Evolutionary conservation across 345 rosid genomes (phyloP), one percentile per base, ranked within the genome.

Genomic region (Populus euphratica): DNA sequence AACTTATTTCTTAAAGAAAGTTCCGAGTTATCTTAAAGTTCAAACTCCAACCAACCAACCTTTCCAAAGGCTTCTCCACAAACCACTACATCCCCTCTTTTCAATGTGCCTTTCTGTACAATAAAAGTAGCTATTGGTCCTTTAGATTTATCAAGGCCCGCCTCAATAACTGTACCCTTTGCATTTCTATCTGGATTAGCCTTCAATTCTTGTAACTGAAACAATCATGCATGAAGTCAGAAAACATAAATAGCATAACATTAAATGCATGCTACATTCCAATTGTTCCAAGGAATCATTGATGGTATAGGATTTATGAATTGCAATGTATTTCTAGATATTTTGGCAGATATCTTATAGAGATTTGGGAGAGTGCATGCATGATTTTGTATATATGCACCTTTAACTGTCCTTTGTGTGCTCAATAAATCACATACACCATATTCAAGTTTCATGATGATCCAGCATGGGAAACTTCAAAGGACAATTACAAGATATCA

Each of bases 21-120:
- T 43, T 49, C 54, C 6, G 54, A 49, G 54, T 49, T 49, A 14
- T 49, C 20, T 49, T 49, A 49, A 49, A 49, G 20, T 38, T 47
- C 54, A 78, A 73, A 69, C 77, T 75, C 70, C 71, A 68, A 72
- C 5, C 35, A 63, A 76, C 85, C 79, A 72, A 95, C 99, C 99
- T 95, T 95, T 80, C 99, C 99, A 83, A 88, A 95, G 79, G 97
- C 96, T 86, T 87, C 92, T 78, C 99, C 99, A 82, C 98, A 95
- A 83, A 91, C 97, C 78, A 95, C 90, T 73, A 92, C 82, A 72
- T 95, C 94, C 73, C 98, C 99, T 87, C 83, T 88, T 88, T 83
- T 95, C 70, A 95, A 88, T 14, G 97, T 95, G 41, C 99, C 99
- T 69, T 95, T 95, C 87, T 93, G 98, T 82, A 95, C 90, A 79